Conservation (phyloP, 1,284 basidiomycete genomes). For the Ustilago cynodontis region DNA sequence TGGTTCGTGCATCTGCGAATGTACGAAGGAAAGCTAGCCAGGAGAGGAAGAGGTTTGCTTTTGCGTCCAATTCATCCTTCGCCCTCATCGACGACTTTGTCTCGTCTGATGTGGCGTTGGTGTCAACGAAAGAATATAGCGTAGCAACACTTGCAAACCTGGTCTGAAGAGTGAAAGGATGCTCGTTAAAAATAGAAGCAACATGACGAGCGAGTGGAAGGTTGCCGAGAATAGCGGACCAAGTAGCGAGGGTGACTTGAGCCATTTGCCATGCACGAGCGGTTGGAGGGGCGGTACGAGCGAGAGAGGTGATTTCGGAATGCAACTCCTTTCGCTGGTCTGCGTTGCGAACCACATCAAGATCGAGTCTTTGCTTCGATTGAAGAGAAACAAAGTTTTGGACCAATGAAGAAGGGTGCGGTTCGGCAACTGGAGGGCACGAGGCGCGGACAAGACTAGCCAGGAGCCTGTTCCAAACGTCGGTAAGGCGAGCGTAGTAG, state of each 20-base stretch:
- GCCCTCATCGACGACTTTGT: not conserved
- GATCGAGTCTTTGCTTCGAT: slow-evolving; percentile 39
- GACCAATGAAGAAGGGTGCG: slow-evolving; percentile 12
- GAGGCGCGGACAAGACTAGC: slow-evolving; percentile 51
- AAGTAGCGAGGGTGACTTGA: slow-evolving; percentile 55
- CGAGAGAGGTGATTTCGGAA: slow-evolving; percentile 44
- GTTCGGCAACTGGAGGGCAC: slow-evolving; percentile 34
- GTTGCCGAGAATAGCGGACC: slow-evolving; percentile 58
- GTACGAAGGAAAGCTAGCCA: slow-evolving; percentile 60
- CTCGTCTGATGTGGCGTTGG: not conserved
- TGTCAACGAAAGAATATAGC: slow-evolving; percentile 29
- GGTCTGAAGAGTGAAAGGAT: slow-evolving; percentile 10
- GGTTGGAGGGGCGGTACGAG: slow-evolving; percentile 43
- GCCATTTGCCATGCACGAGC: slow-evolving; percentile 46
- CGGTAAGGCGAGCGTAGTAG: slow-evolving; percentile 50
- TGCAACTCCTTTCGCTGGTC: slow-evolving; percentile 40
- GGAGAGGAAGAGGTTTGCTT: slow-evolving; percentile 47
- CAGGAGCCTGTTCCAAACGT: slow-evolving; percentile 58
- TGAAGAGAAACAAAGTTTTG: slow-evolving; percentile 29
- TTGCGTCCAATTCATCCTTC: slow-evolving; percentile 45
- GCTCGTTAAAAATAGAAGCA: slow-evolving; percentile 28
- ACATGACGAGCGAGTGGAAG: slow-evolving; percentile 42
- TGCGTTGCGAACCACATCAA: slow-evolving; percentile 45
- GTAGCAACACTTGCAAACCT: slow-evolving; percentile 18
- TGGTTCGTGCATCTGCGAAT: slow-evolving; percentile 21